A percentile compares a stretch with the other conserved stretches of the same genome.
Conservation (phyloP, 805 yeast genomes). For the Wickerhamiella qilinensis region DNA sequence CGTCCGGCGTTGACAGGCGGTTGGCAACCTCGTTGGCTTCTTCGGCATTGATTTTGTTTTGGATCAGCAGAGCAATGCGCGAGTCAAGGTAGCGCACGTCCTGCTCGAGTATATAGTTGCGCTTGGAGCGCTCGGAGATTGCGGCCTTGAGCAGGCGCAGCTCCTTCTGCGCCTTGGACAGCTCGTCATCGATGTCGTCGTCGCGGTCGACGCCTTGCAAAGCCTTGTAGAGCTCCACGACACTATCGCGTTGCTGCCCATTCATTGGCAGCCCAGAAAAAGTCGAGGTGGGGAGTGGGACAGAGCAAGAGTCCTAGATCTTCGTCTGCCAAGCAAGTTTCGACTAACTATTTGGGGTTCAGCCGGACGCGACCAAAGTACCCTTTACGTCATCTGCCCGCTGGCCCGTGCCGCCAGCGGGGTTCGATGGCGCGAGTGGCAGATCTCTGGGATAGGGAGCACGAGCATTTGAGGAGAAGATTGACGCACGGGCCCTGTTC, state of each 20-base stretch:
- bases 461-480: no score
- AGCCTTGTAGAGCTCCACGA: conserved; percentile 22
- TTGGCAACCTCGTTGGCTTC: conserved; percentile 23
- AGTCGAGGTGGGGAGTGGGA: neutral
- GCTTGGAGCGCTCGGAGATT: conserved; percentile 23
- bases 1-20: conserved; percentile 14
- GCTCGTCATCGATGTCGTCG: conserved; percentile 22
- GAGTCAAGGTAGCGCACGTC: conserved; percentile 25
- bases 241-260: conserved; percentile 18
- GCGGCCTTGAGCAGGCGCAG: conserved; percentile 20
- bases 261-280: no score
- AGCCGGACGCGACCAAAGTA: no score
- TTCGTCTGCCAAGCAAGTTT: no score
- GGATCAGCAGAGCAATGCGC: conserved; percentile 25
- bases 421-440: no score
- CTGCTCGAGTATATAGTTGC: conserved; percentile 23
- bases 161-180: conserved; percentile 20
- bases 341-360: no score
- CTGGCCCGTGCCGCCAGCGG: no score
- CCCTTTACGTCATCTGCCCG: no score
- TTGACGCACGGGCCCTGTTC: no score
- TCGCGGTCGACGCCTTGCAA: conserved; percentile 23
- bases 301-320: no score
- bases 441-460: no score
- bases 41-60: conserved; percentile 23